phyloP scores from a whole-genome alignment of 495 filamentous ascomycete genomes.

The Venustampulla echinocandica region DNA sequence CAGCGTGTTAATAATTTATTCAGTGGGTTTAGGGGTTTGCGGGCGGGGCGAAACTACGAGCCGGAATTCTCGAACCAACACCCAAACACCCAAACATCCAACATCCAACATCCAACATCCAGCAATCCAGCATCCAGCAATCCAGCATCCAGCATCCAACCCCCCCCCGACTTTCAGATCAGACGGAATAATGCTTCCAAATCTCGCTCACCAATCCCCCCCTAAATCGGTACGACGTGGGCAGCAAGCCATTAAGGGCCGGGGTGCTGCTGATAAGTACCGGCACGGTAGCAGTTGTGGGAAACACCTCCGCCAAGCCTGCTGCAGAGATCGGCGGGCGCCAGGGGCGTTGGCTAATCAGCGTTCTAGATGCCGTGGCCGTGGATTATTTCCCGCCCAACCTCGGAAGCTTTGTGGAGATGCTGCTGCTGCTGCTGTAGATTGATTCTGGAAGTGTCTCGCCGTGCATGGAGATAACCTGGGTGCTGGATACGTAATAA shows the following conservation, averaged over 20 bases:
- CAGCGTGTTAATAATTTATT: background rate
- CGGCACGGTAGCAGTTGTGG: background rate
- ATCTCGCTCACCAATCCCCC: background rate
- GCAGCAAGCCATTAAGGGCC: background rate
- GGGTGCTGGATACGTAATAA: too few species aligned
- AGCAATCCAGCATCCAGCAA: too few species aligned
- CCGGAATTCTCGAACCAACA: slow-evolving; percentile 1
- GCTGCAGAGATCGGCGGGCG: background rate
- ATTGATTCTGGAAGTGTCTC: background rate
- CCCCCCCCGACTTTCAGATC: too few species aligned
- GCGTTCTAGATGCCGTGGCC: background rate
- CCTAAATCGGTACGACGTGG: background rate
- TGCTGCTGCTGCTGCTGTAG: too few species aligned
- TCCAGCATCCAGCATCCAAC: too few species aligned
- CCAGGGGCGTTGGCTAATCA: background rate
- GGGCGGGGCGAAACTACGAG: background rate
- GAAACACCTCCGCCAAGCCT: background rate
- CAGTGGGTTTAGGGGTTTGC: background rate
- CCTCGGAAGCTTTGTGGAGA: background rate
- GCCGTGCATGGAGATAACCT: background rate
- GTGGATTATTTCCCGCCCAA: background rate
- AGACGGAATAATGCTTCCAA: slow-evolving; percentile 1
- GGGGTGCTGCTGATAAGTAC: background rate
- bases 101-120: too few species aligned
- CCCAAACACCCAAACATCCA: too few species aligned